Evolutionary conservation across 306 rosid genomes (phyloP).

Genomic region (Vigna mungo): DNA sequence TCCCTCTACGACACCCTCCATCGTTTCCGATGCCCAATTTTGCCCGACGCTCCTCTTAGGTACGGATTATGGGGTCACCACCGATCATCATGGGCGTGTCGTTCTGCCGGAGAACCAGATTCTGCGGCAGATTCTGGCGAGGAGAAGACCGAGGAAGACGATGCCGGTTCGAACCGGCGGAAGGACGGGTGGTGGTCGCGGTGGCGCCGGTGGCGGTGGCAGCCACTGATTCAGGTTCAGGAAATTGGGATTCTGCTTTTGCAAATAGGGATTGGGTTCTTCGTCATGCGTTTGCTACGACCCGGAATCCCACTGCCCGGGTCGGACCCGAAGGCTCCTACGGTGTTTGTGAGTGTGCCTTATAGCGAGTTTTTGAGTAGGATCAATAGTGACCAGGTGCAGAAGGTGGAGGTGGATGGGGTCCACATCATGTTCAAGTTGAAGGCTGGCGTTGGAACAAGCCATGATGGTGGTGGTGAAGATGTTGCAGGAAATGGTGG

Average conservation of each 20-base stretch:
- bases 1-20: slow-evolving; percentile 34
- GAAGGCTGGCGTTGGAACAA: slow-evolving; percentile 59
- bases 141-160: slow-evolving; percentile 50
- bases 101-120: slow-evolving; percentile 64
- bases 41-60: slow-evolving; percentile 48
- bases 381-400: slow-evolving; percentile 74
- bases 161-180: slow-evolving; percentile 63
- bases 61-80: slow-evolving; percentile 54
- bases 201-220: slow-evolving; percentile 89
- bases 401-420: slow-evolving; percentile 97
- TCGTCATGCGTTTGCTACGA: slow-evolving; percentile 80
- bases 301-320: slow-evolving; percentile 85
- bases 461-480: slow-evolving; percentile 58
- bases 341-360: slow-evolving; percentile 71
- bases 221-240: slow-evolving; percentile 81
- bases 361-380: slow-evolving; percentile 89
- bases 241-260: slow-evolving; percentile 77
- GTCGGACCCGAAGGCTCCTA: slow-evolving; percentile 56
- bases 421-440: slow-evolving; percentile 87
- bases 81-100: slow-evolving; percentile 43
- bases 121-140: slow-evolving; percentile 65
- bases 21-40: slow-evolving; percentile 38
- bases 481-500: slow-evolving; percentile 43
- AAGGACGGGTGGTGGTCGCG: slow-evolving; percentile 76
- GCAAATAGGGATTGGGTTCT: slow-evolving; percentile 78